phyloP scores from a whole-genome alignment of 1,284 basidiomycete genomes.

The Ganoderma leucocontextum region DNA sequence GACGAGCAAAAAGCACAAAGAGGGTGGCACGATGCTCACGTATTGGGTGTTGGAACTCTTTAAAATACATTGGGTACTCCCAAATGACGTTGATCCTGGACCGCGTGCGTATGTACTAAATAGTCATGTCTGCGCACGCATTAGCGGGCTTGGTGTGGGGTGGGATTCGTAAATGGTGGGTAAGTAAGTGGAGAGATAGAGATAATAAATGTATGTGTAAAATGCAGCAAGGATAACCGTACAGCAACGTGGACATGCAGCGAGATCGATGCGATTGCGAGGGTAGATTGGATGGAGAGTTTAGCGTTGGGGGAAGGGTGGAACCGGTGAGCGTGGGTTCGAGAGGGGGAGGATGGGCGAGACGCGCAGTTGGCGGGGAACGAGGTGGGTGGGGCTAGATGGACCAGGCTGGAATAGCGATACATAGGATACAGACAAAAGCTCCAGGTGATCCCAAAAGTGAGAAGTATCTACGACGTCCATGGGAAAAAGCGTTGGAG shows the following conservation, averaged over 20 bases:
- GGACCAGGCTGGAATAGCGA: conserved; percentile 28
- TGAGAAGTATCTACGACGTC: conserved; percentile 27
- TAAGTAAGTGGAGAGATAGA: conserved; percentile 10
- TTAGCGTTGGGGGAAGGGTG: not conserved
- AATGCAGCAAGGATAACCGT: conserved; percentile 29
- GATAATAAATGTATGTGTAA: conserved; percentile 24
- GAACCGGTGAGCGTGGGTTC: not conserved
- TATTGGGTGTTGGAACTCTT: not conserved
- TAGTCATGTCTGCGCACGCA: conserved; percentile 4
- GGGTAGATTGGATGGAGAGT: not conserved
- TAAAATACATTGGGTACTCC: conserved; percentile 11
- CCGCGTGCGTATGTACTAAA: not conserved
- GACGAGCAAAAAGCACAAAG: not conserved
- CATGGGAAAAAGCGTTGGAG: conserved; percentile 22
- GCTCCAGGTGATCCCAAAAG: conserved; percentile 30
- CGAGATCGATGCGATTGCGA: conserved; percentile 19
- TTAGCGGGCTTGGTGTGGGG: not conserved
- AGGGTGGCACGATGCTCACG: not conserved
- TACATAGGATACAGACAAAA: conserved; percentile 32
- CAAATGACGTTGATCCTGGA: conserved; percentile 1
- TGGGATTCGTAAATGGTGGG: not conserved
- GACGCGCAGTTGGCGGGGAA: not conserved
- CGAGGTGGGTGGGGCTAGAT: conserved; percentile 10
- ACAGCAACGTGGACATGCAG: conserved; percentile 27
- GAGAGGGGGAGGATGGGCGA: not conserved